A percentile compares a stretch with the other conserved stretches of the same genome.
These are phyloP conservation scores for Simmondsia chinensis DNA, from an alignment of 148 eudicot genomes.

Conservation along the genomic window DNA sequence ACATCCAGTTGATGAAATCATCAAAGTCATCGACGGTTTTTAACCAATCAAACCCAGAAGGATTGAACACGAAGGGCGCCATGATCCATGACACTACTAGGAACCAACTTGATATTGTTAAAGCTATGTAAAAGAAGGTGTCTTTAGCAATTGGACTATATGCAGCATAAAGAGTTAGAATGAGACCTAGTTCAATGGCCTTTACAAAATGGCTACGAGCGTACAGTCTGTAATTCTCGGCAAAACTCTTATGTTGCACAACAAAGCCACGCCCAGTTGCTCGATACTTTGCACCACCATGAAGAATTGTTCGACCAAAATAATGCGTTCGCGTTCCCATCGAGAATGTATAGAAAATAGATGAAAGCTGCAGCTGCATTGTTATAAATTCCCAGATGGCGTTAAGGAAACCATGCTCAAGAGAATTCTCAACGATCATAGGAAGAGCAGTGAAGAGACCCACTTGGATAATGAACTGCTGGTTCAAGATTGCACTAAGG, in stretches of 20 bases:
- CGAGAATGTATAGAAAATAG: conserved; percentile 81
- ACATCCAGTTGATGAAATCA: conserved; percentile 89
- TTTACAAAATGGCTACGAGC: conserved; percentile 87
- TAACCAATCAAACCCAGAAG: conserved; percentile 92
- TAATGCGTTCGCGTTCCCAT: conserved; percentile 90
- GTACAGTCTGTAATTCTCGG: conserved; percentile 75
- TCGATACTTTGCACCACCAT: conserved; percentile 90
- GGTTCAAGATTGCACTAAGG: conserved; percentile 67
- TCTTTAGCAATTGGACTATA: conserved; percentile 71
- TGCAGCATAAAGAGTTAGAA: conserved; percentile 68
- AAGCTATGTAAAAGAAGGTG: conserved; percentile 68
- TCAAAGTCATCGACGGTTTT: conserved; percentile 88
- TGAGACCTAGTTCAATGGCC: conserved; percentile 81
- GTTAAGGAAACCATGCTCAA: conserved; percentile 79
- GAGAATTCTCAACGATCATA: conserved; percentile 75
- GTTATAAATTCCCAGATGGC: conserved; percentile 83
- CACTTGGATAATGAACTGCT: conserved; percentile 78
- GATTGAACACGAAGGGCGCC: conserved; percentile 87
- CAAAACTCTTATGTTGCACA: conserved; percentile 82
- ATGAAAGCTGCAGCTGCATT: conserved; percentile 83
- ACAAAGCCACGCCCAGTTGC: conserved; percentile 98
- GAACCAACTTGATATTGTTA: conserved; percentile 90
- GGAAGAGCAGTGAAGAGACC: conserved; percentile 88
- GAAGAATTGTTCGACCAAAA: conserved; percentile 86
- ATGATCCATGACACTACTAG: conserved; percentile 76